Evolutionary conservation across 73 alveolate species (phyloP), one percentile per base, ranked within the genome.

Genomic region (Symbiodinium pilosum): DNA sequence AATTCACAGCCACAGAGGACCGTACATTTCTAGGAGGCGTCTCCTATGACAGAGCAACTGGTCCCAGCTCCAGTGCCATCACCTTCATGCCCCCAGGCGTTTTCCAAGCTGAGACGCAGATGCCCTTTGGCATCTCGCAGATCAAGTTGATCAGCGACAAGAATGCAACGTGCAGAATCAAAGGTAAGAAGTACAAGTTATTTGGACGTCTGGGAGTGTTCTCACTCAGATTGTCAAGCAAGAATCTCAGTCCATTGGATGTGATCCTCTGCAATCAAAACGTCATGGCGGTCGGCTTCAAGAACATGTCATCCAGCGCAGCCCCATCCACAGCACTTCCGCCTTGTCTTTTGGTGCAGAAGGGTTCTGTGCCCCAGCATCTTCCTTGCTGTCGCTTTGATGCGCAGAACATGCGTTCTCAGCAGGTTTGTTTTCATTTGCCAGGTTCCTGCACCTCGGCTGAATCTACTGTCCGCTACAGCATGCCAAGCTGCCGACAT

Each of bases 401-500:
- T n/a, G n/a, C n/a, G n/a, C n/a, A n/a, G n/a, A n/a, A n/a, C n/a
- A n/a, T n/a, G n/a, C n/a, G n/a, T 47, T 6, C 59, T 14, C 59
- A 47, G 59, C 21, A 6, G 59, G 14, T 47, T 47, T 47, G 6
- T 47, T 47, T 14, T 47, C 6, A 47, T 9, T 47, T 47, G 59
- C 59, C 40, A 28, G 92, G 68, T 30, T 44, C 71, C 69, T 54
- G 94, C 30, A 20, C 94, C 94, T 3, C 86, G 94, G 40, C 20
- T 87, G 47, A 87, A 87, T 41, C 64, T 87, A 43, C 85, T 87
- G 94, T 47, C 86, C 14, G 94, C 94, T 51, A 87, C 86, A 1
- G 94, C 94, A 8, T 87, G 94, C 86, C 94, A 87, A 47, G 94
- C 94, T 2, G 94, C 94, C 86, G 39, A 59, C 86, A 87, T 87